A percentile compares a stretch with the other conserved stretches of the same genome.
These are phyloP conservation scores for Candida albicans DNA, from an alignment of 1,139 yeast species.

Conservation along the genomic window DNA sequence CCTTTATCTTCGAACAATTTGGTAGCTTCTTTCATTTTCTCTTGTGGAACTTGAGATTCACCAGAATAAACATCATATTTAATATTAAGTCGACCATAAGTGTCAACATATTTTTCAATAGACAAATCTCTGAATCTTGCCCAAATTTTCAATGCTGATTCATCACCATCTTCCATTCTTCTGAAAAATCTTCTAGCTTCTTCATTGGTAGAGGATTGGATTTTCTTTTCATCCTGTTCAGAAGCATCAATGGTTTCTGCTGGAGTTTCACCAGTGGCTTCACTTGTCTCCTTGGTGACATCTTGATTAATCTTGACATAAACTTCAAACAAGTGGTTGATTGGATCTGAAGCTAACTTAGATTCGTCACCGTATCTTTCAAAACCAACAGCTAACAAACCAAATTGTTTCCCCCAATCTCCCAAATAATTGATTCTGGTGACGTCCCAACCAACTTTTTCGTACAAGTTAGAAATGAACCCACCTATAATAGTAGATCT, in stretches of 20 bases:
- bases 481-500: constrained; percentile 98
- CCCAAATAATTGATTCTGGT: constrained; percentile 91
- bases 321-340: constrained; percentile 91
- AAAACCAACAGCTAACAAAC: constrained; percentile 91
- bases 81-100: constrained; percentile 91
- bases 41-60: constrained; percentile 88
- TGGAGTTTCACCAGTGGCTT: constrained; percentile 45
- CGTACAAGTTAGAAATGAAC: constrained; percentile 87
- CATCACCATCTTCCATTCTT: constrained; percentile 93
- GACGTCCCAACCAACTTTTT: constrained; percentile 88
- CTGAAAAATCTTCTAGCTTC: constrained; percentile 87
- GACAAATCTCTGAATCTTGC: constrained; percentile 84
- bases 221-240: constrained; percentile 14
- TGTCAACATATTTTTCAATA: constrained; percentile 79
- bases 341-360: constrained; percentile 72
- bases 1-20: constrained; percentile 64
- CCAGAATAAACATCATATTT: constrained; percentile 88
- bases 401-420: constrained; percentile 99
- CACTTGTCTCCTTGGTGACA: constrained; percentile 56
- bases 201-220: constrained; percentile 55
- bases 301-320: constrained; percentile 87
- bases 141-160: constrained; percentile 78
- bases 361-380: constrained; percentile 82
- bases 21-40: constrained; percentile 67
- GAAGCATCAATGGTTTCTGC: constrained; percentile 27